Percentiles rank a stretch among this genome's conserved stretches.
Conservation (phyloP, 163 green algal species). For the Coccomyxa subellipsoidea region DNA sequence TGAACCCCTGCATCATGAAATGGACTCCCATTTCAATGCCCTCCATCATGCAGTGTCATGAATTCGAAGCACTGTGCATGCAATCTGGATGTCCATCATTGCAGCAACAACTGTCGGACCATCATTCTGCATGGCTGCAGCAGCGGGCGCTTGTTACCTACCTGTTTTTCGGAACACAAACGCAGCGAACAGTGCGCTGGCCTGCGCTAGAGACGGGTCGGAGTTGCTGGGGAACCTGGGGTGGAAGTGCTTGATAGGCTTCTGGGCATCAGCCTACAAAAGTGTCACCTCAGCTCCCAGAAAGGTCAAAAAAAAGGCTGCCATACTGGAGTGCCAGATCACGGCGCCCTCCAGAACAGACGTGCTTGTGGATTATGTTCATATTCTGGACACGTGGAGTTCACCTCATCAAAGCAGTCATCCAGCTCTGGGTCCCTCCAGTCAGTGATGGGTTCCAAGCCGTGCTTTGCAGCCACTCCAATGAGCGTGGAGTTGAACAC, state of each 20-base stretch:
- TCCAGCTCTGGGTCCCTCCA: slow-evolving; percentile 30
- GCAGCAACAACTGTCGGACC: background rate
- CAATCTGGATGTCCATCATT: background rate
- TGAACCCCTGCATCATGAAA: background rate
- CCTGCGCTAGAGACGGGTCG: slow-evolving; percentile 32
- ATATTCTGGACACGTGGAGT: background rate
- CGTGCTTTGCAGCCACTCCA: slow-evolving; percentile 48
- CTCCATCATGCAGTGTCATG: background rate
- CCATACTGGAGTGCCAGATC: too few species aligned
- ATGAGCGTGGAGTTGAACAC: slow-evolving; percentile 66
- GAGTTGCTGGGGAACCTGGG: slow-evolving; percentile 38
- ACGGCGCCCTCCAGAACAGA: too few species aligned
- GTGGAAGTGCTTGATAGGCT: slow-evolving; percentile 57
- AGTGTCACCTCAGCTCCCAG: too few species aligned
- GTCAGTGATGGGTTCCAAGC: slow-evolving; percentile 58
- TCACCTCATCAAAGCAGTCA: slow-evolving; percentile 13
- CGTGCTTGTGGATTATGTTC: too few species aligned
- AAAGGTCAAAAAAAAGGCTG: too few species aligned
- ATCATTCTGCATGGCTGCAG: background rate
- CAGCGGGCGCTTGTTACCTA: background rate
- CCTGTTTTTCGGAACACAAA: slow-evolving; percentile 40
- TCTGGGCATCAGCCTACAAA: slow-evolving; percentile 27
- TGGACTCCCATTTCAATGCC: background rate
- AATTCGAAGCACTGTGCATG: background rate
- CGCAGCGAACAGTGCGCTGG: slow-evolving; percentile 35